Conservation (phyloP, 2,329 filamentous ascomycete species). For the Talaromyces amestolkiae region DNA sequence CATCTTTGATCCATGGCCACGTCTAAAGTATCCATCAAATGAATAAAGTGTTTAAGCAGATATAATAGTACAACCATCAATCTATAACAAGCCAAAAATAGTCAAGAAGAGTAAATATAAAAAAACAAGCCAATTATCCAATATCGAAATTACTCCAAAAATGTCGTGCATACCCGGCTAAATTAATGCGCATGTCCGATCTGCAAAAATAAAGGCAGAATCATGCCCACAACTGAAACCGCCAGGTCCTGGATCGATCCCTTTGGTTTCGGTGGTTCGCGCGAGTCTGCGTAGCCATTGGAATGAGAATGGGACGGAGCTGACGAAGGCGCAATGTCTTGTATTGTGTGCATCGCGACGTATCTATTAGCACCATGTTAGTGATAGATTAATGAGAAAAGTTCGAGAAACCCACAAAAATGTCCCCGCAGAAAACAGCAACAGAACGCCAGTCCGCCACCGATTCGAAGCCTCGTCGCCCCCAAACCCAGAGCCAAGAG, state of each 20-base stretch:
- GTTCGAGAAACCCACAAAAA: constrained; percentile 69
- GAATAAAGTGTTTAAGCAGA: neutral
- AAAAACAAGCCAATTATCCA: neutral
- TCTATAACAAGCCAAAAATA: constrained; percentile 1
- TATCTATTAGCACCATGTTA: constrained; percentile 58
- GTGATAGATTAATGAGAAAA: neutral
- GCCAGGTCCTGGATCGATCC: constrained; percentile 47
- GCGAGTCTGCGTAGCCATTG: constrained; percentile 45
- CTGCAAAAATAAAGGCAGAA: constrained; percentile 47
- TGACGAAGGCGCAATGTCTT: constrained; percentile 57
- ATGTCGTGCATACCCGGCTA: neutral
- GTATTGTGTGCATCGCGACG: constrained; percentile 98
- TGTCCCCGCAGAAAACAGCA: constrained; percentile 93
- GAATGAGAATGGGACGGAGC: constrained; percentile 30
- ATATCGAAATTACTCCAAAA: constrained; percentile 3
- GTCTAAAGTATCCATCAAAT: neutral
- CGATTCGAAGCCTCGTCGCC: constrained; percentile 60
- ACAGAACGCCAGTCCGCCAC: constrained; percentile 88
- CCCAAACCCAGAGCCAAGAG: constrained; percentile 58
- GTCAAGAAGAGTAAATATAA: neutral
- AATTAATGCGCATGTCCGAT: constrained; percentile 47
- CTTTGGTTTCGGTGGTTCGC: constrained; percentile 36
- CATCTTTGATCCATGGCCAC: constrained; percentile 2
- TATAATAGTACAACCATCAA: constrained; percentile 6
- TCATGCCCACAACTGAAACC: constrained; percentile 49